Evolutionary conservation across 495 filamentous ascomycete species (phyloP).

Genomic region (Delitschia confertaspora): DNA sequence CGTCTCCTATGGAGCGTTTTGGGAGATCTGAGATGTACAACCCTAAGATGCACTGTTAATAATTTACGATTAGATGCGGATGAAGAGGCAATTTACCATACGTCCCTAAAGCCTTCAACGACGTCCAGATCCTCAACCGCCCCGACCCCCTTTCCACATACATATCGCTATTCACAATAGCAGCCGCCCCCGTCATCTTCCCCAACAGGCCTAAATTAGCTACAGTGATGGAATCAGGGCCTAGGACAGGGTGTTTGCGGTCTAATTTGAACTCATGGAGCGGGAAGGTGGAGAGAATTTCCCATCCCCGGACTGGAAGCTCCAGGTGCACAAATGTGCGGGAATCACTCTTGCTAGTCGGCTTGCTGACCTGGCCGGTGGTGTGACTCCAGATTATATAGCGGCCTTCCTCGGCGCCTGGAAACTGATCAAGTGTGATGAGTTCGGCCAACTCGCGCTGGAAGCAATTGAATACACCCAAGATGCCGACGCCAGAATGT

Average conservation of each 20-base stretch:
- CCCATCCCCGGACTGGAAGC: conserved; percentile 59
- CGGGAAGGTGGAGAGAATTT: conserved; percentile 71
- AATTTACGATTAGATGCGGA: conserved; percentile 6
- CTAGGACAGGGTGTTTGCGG: conserved; percentile 18
- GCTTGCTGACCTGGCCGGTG: conserved; percentile 53
- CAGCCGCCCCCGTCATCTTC: conserved; percentile 85
- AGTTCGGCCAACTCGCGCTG: conserved; percentile 51
- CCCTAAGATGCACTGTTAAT: conserved; percentile 45
- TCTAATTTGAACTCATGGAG: conserved; percentile 46
- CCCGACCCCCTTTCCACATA: conserved; percentile 47
- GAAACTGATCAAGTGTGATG: conserved; percentile 60
- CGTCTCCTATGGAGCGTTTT: conserved; percentile 47
- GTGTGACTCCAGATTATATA: conserved; percentile 68
- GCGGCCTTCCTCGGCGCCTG: conserved; percentile 47
- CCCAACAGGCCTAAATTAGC: conserved; percentile 73
- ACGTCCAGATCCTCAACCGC: conserved; percentile 51
- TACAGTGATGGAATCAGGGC: conserved; percentile 29
- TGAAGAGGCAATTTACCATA: conserved; percentile 49
- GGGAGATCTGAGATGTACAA: conserved; percentile 62
- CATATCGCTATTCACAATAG: conserved; percentile 53
- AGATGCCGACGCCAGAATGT: conserved; percentile 58
- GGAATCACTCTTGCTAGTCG: conserved; percentile 29
- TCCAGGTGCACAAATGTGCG: conserved; percentile 45
- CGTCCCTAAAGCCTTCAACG: conserved; percentile 71
- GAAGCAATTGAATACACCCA: conserved; percentile 79